phyloP scores from a whole-genome alignment of 2,329 filamentous ascomycete genomes.

The Thielaviopsis punctulata region DNA sequence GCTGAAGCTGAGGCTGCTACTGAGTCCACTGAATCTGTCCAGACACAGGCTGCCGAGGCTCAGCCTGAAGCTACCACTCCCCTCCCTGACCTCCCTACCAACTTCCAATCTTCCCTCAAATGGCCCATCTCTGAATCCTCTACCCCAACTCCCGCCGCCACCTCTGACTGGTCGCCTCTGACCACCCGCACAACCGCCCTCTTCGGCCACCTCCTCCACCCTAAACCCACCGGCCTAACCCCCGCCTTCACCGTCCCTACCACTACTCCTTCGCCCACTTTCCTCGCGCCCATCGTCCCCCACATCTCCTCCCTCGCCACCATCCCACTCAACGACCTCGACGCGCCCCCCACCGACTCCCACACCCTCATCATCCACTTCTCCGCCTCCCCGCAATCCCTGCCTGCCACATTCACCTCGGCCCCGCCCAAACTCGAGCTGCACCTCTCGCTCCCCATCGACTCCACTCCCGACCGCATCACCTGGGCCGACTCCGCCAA shows the following conservation, averaged over 20 bases:
- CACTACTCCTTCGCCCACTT: slow-evolving; percentile 3
- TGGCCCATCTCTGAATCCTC: slow-evolving; percentile 2
- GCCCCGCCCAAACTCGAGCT: slow-evolving; percentile 13
- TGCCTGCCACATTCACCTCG: slow-evolving; percentile 12
- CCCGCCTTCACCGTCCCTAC: not conserved
- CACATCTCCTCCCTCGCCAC: slow-evolving; percentile 28
- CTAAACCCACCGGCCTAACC: slow-evolving; percentile 11
- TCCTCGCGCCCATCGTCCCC: slow-evolving; percentile 29
- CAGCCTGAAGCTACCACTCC: not conserved
- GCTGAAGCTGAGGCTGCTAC: not conserved
- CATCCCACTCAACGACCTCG: slow-evolving; percentile 17
- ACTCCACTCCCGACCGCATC: slow-evolving; percentile 11
- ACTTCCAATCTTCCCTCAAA: slow-evolving; percentile 4
- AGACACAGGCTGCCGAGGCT: not conserved
- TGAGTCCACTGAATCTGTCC: not conserved
- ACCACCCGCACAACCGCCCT: slow-evolving; percentile 21
- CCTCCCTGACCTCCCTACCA: not conserved
- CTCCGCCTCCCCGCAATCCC: slow-evolving; percentile 7
- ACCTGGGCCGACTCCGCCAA: slow-evolving; percentile 16
- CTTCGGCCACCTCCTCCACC: slow-evolving; percentile 35
- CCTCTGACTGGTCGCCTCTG: slow-evolving; percentile 8
- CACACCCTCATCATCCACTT: slow-evolving; percentile 7
- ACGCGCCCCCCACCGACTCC: not conserved
- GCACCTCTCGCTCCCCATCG: slow-evolving; percentile 10
- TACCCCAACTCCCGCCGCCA: not conserved